Conservation (phyloP, 73 alveolate genomes). For the Symbiodinium natans region DNA sequence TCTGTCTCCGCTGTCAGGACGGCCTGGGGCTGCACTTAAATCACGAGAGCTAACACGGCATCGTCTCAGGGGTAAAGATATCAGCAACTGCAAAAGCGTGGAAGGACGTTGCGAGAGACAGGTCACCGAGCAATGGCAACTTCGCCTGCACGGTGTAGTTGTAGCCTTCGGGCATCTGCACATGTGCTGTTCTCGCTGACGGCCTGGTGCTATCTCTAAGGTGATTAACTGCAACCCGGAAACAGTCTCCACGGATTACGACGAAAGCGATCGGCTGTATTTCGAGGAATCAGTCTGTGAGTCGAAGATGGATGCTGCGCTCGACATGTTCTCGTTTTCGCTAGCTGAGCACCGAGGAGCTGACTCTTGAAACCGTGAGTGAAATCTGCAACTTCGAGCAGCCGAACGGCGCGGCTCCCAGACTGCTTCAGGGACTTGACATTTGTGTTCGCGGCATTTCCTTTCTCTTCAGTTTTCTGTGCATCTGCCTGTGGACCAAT, state of each 20-base stretch:
- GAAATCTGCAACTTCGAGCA: slow-evolving; percentile 92
- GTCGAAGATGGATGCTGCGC: no score
- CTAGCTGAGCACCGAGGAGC: slow-evolving; percentile 7
- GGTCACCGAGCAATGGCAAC: slow-evolving; percentile 84
- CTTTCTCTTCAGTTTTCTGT: neutral
- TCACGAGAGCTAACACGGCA: neutral
- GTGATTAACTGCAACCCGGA: slow-evolving; percentile 94
- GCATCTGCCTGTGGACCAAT: neutral
- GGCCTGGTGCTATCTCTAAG: neutral
- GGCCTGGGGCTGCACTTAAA: no score
- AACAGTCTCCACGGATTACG: slow-evolving; percentile 93
- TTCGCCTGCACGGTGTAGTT: neutral
- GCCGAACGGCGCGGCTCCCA: slow-evolving; percentile 35
- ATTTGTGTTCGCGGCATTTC: neutral
- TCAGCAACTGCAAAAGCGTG: neutral
- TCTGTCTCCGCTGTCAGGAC: slow-evolving; percentile 70
- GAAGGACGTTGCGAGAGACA: slow-evolving; percentile 73
- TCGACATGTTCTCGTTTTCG: neutral
- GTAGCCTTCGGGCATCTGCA: neutral
- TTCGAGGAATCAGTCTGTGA: slow-evolving; percentile 50
- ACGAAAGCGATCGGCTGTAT: slow-evolving; percentile 91
- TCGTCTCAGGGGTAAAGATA: neutral
- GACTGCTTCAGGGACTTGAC: no score
- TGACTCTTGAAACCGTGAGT: slow-evolving; percentile 76
- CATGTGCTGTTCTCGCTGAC: no score